Conservation (phyloP, 1,139 yeast genomes). For the Suhomyces maxii region DNA sequence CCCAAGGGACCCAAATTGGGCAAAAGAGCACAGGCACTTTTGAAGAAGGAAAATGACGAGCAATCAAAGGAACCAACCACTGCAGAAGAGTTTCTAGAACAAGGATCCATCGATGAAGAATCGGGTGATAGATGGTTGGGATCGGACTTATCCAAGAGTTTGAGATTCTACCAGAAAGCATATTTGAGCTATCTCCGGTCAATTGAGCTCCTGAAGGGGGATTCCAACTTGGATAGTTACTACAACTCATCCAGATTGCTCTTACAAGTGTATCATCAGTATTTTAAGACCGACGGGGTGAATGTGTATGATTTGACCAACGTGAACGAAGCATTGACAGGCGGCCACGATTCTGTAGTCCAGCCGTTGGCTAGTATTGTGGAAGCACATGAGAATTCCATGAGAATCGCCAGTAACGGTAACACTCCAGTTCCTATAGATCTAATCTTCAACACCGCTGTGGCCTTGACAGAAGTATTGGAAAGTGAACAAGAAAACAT, state of each 20-base stretch:
- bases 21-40: slow-evolving; percentile 18
- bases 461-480: slow-evolving; percentile 49
- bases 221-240: slow-evolving; percentile 33
- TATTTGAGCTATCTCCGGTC: slow-evolving; percentile 37
- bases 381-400: slow-evolving; percentile 39
- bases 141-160: slow-evolving; percentile 52
- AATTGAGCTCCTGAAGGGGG: slow-evolving; percentile 18
- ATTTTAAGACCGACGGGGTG: slow-evolving; percentile 46
- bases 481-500: slow-evolving; percentile 33
- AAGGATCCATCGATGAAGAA: slow-evolving; percentile 52
- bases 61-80: slow-evolving; percentile 28
- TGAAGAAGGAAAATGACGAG: slow-evolving; percentile 13
- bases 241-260: slow-evolving; percentile 52
- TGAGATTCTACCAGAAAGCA: slow-evolving; percentile 55
- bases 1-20: slow-evolving; percentile 23
- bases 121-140: slow-evolving; percentile 61
- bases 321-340: slow-evolving; percentile 42
- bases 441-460: slow-evolving; percentile 45
- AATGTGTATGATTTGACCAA: slow-evolving; percentile 35
- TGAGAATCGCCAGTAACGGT: slow-evolving; percentile 20
- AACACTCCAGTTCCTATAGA: slow-evolving; percentile 32
- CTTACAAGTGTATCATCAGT: slow-evolving; percentile 49
- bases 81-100: slow-evolving; percentile 47
- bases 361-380: slow-evolving; percentile 37
- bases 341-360: slow-evolving; percentile 35